These are phyloP conservation scores for Penicillium arizonense DNA, from an alignment of 495 filamentous ascomycete genomes.

Conservation along the genomic window DNA sequence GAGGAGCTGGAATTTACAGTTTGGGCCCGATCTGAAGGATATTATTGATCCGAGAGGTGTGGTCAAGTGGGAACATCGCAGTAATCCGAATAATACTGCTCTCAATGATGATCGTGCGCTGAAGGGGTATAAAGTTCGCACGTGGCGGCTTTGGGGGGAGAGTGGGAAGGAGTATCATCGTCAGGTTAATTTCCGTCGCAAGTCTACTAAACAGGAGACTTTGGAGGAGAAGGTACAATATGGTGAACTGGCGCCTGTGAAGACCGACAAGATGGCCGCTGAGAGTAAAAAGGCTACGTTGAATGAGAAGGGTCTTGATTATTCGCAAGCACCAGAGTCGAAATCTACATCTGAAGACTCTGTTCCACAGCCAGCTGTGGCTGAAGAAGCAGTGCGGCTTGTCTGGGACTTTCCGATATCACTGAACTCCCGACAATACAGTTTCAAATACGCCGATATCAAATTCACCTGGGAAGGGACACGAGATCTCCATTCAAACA, in stretches of 20 bases:
- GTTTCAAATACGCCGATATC: slow-evolving; percentile 10
- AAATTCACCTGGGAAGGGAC: slow-evolving; percentile 18
- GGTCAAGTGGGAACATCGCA: slow-evolving; percentile 13
- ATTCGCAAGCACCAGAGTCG: no score
- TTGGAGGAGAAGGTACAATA: neutral
- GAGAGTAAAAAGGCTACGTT: no score
- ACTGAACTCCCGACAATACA: slow-evolving; percentile 2
- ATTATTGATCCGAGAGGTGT: slow-evolving; percentile 17
- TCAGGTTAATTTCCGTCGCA: slow-evolving; percentile 10
- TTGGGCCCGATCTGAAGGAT: neutral
- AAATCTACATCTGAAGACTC: no score
- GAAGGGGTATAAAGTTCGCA: slow-evolving; percentile 18
- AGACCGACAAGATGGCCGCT: no score
- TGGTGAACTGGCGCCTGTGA: no score
- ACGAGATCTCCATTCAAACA: neutral
- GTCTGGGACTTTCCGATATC: slow-evolving; percentile 10
- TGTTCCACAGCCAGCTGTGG: neutral
- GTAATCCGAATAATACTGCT: slow-evolving; percentile 8
- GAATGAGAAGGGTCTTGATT: no score
- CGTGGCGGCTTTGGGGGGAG: slow-evolving; percentile 16
- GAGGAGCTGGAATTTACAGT: slow-evolving; percentile 15
- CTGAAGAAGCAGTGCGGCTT: slow-evolving; percentile 9
- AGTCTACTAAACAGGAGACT: neutral
- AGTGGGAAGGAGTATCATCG: slow-evolving; percentile 11
- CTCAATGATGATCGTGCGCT: slow-evolving; percentile 4